Conservation (phyloP, 1,284 basidiomycete genomes). For the Naganishia albida region DNA sequence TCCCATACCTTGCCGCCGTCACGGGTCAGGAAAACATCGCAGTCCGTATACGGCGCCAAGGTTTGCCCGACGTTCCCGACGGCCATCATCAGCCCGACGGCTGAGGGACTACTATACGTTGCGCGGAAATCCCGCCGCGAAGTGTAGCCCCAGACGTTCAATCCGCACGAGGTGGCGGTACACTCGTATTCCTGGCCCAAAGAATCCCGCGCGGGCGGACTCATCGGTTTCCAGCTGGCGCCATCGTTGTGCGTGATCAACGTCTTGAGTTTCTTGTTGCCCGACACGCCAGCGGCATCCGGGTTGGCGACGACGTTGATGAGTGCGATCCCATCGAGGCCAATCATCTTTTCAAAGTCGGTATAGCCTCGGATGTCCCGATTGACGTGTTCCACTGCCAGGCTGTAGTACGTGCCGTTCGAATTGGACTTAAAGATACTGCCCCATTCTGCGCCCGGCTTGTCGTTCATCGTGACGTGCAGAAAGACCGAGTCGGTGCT, state of each 20-base stretch:
- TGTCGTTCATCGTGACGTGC: constrained; percentile 87
- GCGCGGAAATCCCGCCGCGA: constrained; percentile 85
- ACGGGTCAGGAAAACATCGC: constrained; percentile 93
- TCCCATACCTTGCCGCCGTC: constrained; percentile 98
- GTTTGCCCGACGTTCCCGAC: constrained; percentile 94
- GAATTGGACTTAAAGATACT: constrained; percentile 92
- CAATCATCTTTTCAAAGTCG: constrained; percentile 97
- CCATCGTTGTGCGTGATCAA: constrained; percentile 97
- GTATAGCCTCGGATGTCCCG: constrained; percentile 83
- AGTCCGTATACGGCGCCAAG: constrained; percentile 77
- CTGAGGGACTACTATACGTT: constrained; percentile 87
- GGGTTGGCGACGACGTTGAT: constrained; percentile 88
- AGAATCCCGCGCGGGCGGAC: constrained; percentile 75
- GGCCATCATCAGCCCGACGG: constrained; percentile 89
- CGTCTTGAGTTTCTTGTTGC: constrained; percentile 76
- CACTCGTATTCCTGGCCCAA: constrained; percentile 75
- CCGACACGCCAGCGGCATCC: constrained; percentile 69
- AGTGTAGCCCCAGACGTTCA: constrained; percentile 95
- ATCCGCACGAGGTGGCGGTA: constrained; percentile 69
- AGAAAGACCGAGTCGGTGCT: constrained; percentile 90
- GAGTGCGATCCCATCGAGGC: constrained; percentile 91
- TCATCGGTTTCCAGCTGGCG: constrained; percentile 80
- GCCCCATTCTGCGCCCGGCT: constrained; percentile 76
- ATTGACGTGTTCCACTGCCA: constrained; percentile 86
- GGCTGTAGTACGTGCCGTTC: constrained; percentile 93